Evolutionary conservation across 352 stramenopile species (phyloP).

Genomic region (Phytophthora pistaciae): DNA sequence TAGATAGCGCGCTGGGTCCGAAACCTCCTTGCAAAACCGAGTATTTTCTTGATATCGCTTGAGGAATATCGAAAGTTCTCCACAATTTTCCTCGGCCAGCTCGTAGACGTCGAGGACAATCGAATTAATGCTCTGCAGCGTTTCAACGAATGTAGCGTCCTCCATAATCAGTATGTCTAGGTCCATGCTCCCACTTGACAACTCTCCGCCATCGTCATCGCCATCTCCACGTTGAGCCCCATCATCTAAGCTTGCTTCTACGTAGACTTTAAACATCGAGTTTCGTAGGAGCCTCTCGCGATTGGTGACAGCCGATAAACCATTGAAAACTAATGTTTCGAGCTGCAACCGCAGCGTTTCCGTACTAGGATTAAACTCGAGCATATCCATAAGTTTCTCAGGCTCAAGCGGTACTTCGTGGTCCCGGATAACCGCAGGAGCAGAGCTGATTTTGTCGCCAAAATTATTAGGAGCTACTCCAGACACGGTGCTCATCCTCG

Average conservation of each 20-base stretch:
- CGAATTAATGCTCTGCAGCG: slow-evolving; percentile 57
- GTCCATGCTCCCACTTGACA: slow-evolving; percentile 63
- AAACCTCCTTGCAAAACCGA: slow-evolving; percentile 54
- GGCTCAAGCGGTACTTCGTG: not conserved
- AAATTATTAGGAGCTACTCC: not conserved
- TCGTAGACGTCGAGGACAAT: slow-evolving; percentile 67
- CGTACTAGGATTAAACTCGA: slow-evolving; percentile 60
- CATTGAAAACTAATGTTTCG: slow-evolving; percentile 76
- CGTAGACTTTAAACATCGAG: slow-evolving; percentile 72
- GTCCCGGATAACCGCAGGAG: not conserved
- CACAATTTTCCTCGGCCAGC: slow-evolving; percentile 59
- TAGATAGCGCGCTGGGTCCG: slow-evolving; percentile 37
- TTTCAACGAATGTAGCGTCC: slow-evolving; percentile 64
- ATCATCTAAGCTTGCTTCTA: slow-evolving; percentile 65
- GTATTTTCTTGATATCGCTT: slow-evolving; percentile 82
- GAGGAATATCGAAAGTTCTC: slow-evolving; percentile 74
- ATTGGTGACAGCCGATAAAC: slow-evolving; percentile 71
- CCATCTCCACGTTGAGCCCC: slow-evolving; percentile 42
- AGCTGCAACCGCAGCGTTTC: slow-evolving; percentile 73
- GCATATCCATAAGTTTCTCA: slow-evolving; percentile 32
- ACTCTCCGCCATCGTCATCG: slow-evolving; percentile 49
- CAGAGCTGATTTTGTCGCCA: not conserved
- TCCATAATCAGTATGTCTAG: slow-evolving; percentile 88
- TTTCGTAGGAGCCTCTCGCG: slow-evolving; percentile 71
- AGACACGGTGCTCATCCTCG: not conserved